A percentile compares a stretch with the other conserved stretches of the same genome.
Evolutionary conservation across 306 rosid species (phyloP).

Genomic region (Lupinus albus): DNA sequence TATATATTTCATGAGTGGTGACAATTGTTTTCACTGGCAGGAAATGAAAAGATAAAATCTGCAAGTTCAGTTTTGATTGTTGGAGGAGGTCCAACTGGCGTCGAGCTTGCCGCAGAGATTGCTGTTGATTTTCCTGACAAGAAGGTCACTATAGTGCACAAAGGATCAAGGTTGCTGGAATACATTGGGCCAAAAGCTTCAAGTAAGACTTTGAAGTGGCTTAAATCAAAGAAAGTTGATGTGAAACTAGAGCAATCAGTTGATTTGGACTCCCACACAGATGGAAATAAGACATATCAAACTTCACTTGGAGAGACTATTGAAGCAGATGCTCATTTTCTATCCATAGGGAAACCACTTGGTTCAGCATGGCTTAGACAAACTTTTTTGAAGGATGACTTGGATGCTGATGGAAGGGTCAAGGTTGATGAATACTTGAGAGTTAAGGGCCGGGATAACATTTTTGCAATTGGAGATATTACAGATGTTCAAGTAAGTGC

Average conservation of each 20-base stretch:
- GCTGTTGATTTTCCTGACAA: slow-evolving; percentile 72
- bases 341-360: slow-evolving; percentile 57
- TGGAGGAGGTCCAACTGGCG: slow-evolving; percentile 96
- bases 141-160: slow-evolving; percentile 74
- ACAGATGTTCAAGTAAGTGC: slow-evolving; percentile 69
- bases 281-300: slow-evolving; percentile 48
- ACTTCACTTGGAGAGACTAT: slow-evolving; percentile 68
- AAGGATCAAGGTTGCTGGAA: slow-evolving; percentile 74
- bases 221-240: slow-evolving; percentile 55
- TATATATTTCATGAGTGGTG: not conserved
- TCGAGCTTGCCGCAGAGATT: slow-evolving; percentile 86
- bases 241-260: slow-evolving; percentile 65
- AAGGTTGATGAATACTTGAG: slow-evolving; percentile 65
- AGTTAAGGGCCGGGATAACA: slow-evolving; percentile 59
- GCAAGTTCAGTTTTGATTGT: slow-evolving; percentile 72
- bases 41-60: slow-evolving; percentile 60
- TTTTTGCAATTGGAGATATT: slow-evolving; percentile 82
- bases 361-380: slow-evolving; percentile 73
- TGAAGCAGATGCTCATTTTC: slow-evolving; percentile 66
- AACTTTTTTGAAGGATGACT: slow-evolving; percentile 46
- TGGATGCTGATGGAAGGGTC: slow-evolving; percentile 64
- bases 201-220: slow-evolving; percentile 62
- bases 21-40: slow-evolving; percentile 45
- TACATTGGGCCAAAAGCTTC: slow-evolving; percentile 78
- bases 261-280: slow-evolving; percentile 33